A percentile compares a stretch with the other conserved stretches of the same genome.
Conservation (phyloP, 1,139 yeast genomes). For the Scheffersomyces illinoinensis region DNA sequence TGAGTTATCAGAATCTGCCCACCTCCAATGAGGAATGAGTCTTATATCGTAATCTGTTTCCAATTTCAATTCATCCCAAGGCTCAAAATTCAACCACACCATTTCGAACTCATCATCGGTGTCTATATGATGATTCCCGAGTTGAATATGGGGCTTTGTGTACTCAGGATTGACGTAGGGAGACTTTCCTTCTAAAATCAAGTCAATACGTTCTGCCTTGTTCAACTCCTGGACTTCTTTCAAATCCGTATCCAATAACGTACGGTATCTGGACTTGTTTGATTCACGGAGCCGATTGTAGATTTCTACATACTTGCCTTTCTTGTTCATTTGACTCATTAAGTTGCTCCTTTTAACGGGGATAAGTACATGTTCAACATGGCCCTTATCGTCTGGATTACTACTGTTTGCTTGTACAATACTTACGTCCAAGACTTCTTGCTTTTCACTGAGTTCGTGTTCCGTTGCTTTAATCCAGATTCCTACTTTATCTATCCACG, state of each 20-base stretch:
- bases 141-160: slow-evolving; percentile 36
- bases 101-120: slow-evolving; percentile 44
- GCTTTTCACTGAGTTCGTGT: slow-evolving; percentile 11
- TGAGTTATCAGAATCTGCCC: neutral
- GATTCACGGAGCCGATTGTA: slow-evolving; percentile 24
- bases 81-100: slow-evolving; percentile 52
- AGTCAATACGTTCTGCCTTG: slow-evolving; percentile 39
- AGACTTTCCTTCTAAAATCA: slow-evolving; percentile 34
- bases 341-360: neutral
- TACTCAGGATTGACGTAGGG: slow-evolving; percentile 12
- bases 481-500: slow-evolving; percentile 45
- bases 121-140: slow-evolving; percentile 39
- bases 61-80: slow-evolving; percentile 51
- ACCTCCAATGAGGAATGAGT: slow-evolving; percentile 32
- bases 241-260: slow-evolving; percentile 27
- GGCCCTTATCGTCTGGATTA: neutral
- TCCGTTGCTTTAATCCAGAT: slow-evolving; percentile 25
- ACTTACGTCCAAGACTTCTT: slow-evolving; percentile 1
- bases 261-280: slow-evolving; percentile 20
- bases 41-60: slow-evolving; percentile 45
- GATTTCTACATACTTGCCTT: slow-evolving; percentile 25
- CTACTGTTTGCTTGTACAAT: neutral
- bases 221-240: slow-evolving; percentile 36
- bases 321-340: slow-evolving; percentile 7
- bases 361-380: neutral